Conservation (phyloP, 495 filamentous ascomycete genomes). For the Aspergillus incahuasiensis region DNA sequence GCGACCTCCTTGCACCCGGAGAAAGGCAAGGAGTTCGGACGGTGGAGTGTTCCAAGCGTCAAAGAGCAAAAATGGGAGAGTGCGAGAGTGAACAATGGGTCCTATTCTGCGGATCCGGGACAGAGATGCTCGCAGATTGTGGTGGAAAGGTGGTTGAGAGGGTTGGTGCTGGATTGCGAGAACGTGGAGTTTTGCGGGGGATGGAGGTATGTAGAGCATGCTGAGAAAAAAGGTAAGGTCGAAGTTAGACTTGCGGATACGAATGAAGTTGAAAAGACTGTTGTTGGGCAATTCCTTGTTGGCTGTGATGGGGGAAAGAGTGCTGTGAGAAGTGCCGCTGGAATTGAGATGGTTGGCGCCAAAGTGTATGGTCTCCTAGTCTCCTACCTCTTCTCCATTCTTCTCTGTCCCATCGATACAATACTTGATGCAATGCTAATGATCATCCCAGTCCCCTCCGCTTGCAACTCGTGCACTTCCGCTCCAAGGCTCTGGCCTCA, state of each 20-base stretch:
- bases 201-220: conserved; percentile 15
- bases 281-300: conserved; percentile 19
- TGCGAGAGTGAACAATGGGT: conserved; percentile 13
- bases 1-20: background rate
- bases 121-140: conserved; percentile 23
- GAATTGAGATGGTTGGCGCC: conserved; percentile 22
- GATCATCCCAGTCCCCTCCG: conserved; percentile 12
- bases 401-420: background rate
- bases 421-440: no score
- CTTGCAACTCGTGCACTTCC: conserved; percentile 30
- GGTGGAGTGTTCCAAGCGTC: background rate
- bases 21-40: conserved; percentile 1
- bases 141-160: conserved; percentile 18
- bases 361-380: conserved; percentile 17
- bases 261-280: background rate
- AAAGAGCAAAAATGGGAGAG: conserved; percentile 6
- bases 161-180: conserved; percentile 5
- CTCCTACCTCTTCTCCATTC: background rate
- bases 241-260: conserved; percentile 12
- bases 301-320: conserved; percentile 27
- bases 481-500: conserved; percentile 23
- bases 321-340: conserved; percentile 15
- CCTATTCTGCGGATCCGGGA: conserved; percentile 6
- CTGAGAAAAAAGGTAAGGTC: conserved; percentile 13
- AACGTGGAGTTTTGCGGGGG: conserved; percentile 7